Conservation (phyloP, 1,284 basidiomycete species). For the Ustilago shanxiensis region DNA sequence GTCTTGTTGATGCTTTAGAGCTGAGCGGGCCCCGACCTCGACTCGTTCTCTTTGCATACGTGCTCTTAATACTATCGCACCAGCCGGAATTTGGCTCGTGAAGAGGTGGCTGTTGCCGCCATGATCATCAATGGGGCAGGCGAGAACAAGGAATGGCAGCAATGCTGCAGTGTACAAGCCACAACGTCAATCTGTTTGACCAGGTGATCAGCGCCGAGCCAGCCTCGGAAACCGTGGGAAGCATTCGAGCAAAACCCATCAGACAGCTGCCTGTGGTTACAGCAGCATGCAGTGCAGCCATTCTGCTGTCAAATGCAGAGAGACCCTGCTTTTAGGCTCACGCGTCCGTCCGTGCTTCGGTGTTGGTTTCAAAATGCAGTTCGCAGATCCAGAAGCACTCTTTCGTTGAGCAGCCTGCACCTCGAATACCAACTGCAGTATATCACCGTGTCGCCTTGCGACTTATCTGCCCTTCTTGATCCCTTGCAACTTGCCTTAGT, state of each 20-base stretch:
- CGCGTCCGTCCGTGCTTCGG: slow-evolving; percentile 19
- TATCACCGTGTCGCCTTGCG: slow-evolving; percentile 1
- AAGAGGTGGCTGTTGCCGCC: neutral
- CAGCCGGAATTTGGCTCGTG: neutral
- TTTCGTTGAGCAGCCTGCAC: neutral
- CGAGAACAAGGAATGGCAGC: neutral
- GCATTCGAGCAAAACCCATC: neutral
- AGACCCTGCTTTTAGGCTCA: neutral
- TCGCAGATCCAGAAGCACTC: slow-evolving; percentile 17
- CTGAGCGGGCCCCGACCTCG: neutral
- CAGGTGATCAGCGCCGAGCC: neutral
- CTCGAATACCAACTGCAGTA: neutral
- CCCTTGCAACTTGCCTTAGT: neutral
- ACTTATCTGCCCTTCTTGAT: neutral
- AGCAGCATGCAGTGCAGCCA: neutral
- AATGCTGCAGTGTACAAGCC: neutral
- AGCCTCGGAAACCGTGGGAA: slow-evolving; percentile 15
- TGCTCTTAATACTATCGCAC: too few relatives aligned
- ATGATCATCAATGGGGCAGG: neutral
- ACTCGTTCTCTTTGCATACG: too few relatives aligned
- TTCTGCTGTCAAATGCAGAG: slow-evolving; percentile 1
- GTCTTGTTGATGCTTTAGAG: neutral
- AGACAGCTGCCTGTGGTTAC: too few relatives aligned
- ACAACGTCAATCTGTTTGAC: neutral
- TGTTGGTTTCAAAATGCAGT: slow-evolving; percentile 35